Percentiles rank a stretch among this genome's conserved stretches.
Conservation (phyloP, 306 rosid species). For the Arachis hypogaea region DNA sequence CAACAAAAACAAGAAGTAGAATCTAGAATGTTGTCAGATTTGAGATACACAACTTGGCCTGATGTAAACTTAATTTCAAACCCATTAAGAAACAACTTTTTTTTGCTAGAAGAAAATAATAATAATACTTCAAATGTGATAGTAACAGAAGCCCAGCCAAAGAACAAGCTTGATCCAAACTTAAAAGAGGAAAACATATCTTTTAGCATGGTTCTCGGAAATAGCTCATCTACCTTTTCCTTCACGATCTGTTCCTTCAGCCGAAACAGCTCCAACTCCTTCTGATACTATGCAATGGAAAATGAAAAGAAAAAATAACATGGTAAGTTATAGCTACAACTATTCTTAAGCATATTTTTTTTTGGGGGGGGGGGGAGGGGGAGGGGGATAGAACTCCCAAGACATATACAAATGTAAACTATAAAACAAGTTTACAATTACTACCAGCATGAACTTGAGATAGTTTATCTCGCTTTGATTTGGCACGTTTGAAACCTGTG, state of each 20-base stretch:
- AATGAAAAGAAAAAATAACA: conserved; percentile 20
- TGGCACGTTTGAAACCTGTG: conserved; percentile 58
- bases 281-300: conserved; percentile 63
- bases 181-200: conserved; percentile 11
- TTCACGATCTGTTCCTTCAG: conserved; percentile 81
- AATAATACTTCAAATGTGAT: not conserved
- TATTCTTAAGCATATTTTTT: not conserved
- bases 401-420: conserved; percentile 25
- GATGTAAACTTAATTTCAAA: not conserved
- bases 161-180: conserved; percentile 19
- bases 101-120: no score
- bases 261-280: conserved; percentile 78
- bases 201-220: conserved; percentile 28
- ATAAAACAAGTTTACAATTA: conserved; percentile 34
- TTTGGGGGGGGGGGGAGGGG: no score
- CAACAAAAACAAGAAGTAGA: not conserved
- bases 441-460: conserved; percentile 90
- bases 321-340: conserved; percentile 38
- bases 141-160: conserved; percentile 3
- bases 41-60: conserved; percentile 15
- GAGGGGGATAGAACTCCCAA: not conserved
- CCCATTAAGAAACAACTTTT: not conserved
- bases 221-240: conserved; percentile 69
- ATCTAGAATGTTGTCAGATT: not conserved
- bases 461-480: conserved; percentile 61